Base-by-base conservation (phyloP, 108 stramenopile species). In the Mediolabrus comicus region DNA sequence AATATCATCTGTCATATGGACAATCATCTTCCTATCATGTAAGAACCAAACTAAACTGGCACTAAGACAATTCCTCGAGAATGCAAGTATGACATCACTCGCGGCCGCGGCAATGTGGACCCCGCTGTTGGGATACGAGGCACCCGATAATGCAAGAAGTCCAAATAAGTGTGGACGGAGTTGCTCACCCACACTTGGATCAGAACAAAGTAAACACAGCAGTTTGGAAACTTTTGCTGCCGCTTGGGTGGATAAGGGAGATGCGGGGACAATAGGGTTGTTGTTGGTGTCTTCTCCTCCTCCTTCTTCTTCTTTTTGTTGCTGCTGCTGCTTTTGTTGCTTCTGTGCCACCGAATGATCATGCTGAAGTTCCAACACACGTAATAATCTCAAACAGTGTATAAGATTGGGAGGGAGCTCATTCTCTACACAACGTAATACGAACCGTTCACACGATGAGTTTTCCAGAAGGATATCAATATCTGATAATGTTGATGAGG, bases 381-480 rank as follows among this genome's bases (percentile, higher is more conserved):
- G 81, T 59, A 97, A 65, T 41, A 97, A 72, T 32, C 97, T 75
- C 68, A 97, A 80, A 72, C 97, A 97, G 71, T 97, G 97, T 57
- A 95, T 93, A 55, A 97, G 86, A 70, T 97, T 96, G 55, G 97
- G 95, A 27, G 97, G 95, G 38, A 97, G 70, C 65, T 95, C 97
- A 58, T 94, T 94, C 70, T 97, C 95, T 29, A 96, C 79, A 80
- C 97, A 97, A 24, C 94, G 86, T 58, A 86, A 33, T 0, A 95
- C 84, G 63, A 96, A 97, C 34, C 90, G 88, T 34, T 90, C 87
- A 35, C 82, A 84, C 9, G 79, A 74, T n/a, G 86, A 84, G 55
- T 90, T 79, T 29, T 71, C 70, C 63, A 94, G 58, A 5, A 94
- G 77, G 11, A 87, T 58, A 55, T 91, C 90, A 52, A 94, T 77